A percentile compares a stretch with the other conserved stretches of the same genome.
Evolutionary conservation across 164 flowering plant species (phyloP).

Genomic region (Piper betle): DNA sequence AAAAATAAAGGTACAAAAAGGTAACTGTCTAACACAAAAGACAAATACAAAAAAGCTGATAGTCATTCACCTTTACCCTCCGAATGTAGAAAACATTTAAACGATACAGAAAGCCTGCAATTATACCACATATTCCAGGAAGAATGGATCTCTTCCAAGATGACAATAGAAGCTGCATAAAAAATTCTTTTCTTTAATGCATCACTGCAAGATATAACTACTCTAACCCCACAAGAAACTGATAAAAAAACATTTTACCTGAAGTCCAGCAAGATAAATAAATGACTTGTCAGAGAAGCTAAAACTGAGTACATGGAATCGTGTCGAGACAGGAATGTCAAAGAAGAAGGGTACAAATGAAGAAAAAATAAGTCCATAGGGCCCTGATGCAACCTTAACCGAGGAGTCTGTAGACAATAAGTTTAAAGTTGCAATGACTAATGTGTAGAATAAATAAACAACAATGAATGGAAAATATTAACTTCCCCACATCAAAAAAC

Average conservation of each 20-base stretch:
- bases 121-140: slow-evolving; percentile 82
- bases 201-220: background rate
- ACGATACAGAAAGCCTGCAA: slow-evolving; percentile 78
- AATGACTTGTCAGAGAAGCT: slow-evolving; percentile 87
- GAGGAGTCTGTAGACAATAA: slow-evolving; percentile 7
- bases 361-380: slow-evolving; percentile 84
- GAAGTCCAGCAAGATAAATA: slow-evolving; percentile 91
- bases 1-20: background rate
- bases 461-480: too few relatives aligned
- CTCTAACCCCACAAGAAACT: background rate
- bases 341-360: slow-evolving; percentile 83
- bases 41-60: background rate
- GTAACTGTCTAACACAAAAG: background rate
- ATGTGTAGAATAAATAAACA: background rate
- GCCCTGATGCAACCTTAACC: slow-evolving; percentile 60
- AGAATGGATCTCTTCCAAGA: slow-evolving; percentile 83
- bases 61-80: slow-evolving; percentile 50
- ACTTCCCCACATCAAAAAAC: too few relatives aligned
- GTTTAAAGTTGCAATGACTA: background rate
- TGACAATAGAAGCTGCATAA: slow-evolving; percentile 74
- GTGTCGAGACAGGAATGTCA: slow-evolving; percentile 82
- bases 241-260: slow-evolving; percentile 34
- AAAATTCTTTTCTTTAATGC: background rate
- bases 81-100: slow-evolving; percentile 61
- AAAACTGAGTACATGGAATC: slow-evolving; percentile 63